Evolutionary conservation across 2,329 filamentous ascomycete species (phyloP), one percentile per base, ranked within the genome.

Genomic region (Pestalotiopsis sp.): DNA sequence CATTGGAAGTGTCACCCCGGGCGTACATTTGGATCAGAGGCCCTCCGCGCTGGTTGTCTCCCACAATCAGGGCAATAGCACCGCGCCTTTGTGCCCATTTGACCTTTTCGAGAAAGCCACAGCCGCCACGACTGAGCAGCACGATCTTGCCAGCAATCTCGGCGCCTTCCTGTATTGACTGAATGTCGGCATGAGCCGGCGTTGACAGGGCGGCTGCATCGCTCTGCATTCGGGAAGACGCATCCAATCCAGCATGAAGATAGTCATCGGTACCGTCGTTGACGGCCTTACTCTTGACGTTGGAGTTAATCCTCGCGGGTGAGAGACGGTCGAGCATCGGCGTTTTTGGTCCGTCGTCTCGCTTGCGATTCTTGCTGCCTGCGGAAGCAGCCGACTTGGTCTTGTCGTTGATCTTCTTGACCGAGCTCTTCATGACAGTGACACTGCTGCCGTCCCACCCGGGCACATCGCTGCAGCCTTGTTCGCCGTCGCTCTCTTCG

Each of bases 11-110:
- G 77, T 98, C 95, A 49, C 95, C 96, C 75, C 93, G 90, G n/a
- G 96, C 96, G 79, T 97, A 98, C 96, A 99, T 99, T 74, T 97
- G 96, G 65, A 98, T 93, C 70, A 99, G 83, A 45, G 92, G 92
- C 4, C 94, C 95, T 59, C 95, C 95, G 70, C 93, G 92, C 68
- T 93, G 92, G 79, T 98, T 93, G 79, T 99, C 96, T 31, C 96
- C 96, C 3, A 99, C 95, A 72, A 99, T 97, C 70, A 99, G 85
- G 45, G 93, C 96, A 69, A 94, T 87, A 23, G 92, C 96, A 27
- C 96, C 96, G 76, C 96, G 89, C 70, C 94, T 89, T 79, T 99
- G 96, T 13, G 93, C 94, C 96, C 96, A 99, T 83, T 97, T 95
- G 72, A 96, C 94, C 81, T 99, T 99, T 78, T 98, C 95, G 70